phyloP scores from a whole-genome alignment of 2,329 filamentous ascomycete genomes.

The Aspergillus luchuensis region DNA sequence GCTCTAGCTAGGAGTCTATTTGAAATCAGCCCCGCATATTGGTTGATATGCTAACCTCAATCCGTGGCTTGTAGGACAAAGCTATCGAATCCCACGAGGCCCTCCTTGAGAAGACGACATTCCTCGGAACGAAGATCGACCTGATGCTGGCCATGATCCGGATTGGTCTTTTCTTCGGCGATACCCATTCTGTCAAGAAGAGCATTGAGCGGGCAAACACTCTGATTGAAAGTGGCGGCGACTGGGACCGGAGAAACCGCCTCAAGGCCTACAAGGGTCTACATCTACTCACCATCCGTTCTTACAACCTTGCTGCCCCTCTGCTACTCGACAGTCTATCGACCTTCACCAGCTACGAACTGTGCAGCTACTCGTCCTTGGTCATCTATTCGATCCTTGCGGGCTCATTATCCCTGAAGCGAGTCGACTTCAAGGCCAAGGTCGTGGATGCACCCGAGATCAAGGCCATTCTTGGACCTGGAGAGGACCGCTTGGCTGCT shows the following conservation, averaged over 20 bases:
- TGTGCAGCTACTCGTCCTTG: constrained; percentile 93
- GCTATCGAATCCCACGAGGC: constrained; percentile 89
- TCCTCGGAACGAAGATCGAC: constrained; percentile 96
- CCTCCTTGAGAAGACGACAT: constrained; percentile 94
- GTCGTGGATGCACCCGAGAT: constrained; percentile 98
- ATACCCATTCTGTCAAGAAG: constrained; percentile 90
- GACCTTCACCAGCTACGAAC: constrained; percentile 97
- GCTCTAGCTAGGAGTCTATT: background rate
- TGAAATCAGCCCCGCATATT: background rate
- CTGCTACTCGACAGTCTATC: constrained; percentile 95
- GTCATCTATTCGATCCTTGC: constrained; percentile 96
- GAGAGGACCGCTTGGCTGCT: constrained; percentile 82
- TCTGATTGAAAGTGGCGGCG: constrained; percentile 90
- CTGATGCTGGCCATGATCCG: constrained; percentile 95
- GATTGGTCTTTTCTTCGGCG: constrained; percentile 92
- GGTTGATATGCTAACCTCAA: constrained; percentile 5
- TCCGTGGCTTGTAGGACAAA: constrained; percentile 69
- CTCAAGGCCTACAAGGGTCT: constrained; percentile 98
- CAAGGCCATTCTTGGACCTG: constrained; percentile 90
- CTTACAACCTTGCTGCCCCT: constrained; percentile 85
- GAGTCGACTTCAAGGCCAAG: constrained; percentile 98
- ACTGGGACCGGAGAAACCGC: constrained; percentile 97
- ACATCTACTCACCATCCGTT: constrained; percentile 87
- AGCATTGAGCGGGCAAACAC: constrained; percentile 85
- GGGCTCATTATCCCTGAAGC: constrained; percentile 90